Conservation (phyloP, 2,329 filamentous ascomycete species). For the Domatiomyces catenatus region DNA sequence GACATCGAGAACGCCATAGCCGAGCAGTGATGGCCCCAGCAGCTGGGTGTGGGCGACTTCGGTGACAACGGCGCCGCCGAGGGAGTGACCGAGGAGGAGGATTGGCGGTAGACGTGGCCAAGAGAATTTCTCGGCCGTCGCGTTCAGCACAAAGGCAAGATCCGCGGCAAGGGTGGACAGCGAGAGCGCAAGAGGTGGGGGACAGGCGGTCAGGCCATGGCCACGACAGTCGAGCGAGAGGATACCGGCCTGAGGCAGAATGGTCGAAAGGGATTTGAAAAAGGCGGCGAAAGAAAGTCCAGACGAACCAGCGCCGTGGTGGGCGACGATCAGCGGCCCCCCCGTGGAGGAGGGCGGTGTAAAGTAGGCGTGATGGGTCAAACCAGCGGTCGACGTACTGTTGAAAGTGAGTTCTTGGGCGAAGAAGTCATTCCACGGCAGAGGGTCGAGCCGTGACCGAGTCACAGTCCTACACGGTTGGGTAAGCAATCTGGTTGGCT, state of each 20-base stretch:
- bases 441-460: conserved; percentile 40
- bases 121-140: conserved; percentile 51
- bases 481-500: not conserved
- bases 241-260: conserved; percentile 65
- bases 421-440: conserved; percentile 83
- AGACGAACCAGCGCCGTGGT: conserved; percentile 88
- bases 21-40: conserved; percentile 55
- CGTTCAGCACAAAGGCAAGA: conserved; percentile 51
- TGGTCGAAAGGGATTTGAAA: conserved; percentile 58
- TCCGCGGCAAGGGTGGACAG: conserved; percentile 60
- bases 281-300: conserved; percentile 82
- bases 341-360: conserved; percentile 56
- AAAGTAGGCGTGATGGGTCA: conserved; percentile 71
- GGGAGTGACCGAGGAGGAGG: conserved; percentile 76
- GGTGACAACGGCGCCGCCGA: conserved; percentile 82
- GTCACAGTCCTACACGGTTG: conserved; percentile 4
- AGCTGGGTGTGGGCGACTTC: conserved; percentile 56
- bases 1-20: conserved; percentile 82
- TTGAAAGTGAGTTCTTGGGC: conserved; percentile 65
- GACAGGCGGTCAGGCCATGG: conserved; percentile 52
- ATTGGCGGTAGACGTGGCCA: conserved; percentile 62
- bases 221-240: conserved; percentile 74
- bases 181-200: conserved; percentile 45
- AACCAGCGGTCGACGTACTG: conserved; percentile 22
- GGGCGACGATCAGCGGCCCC: conserved; percentile 76